Evolutionary conservation across 768 basidiomycete genomes (phyloP), one percentile per base, ranked within the genome.

Genomic region (Tricholoma terreum): DNA sequence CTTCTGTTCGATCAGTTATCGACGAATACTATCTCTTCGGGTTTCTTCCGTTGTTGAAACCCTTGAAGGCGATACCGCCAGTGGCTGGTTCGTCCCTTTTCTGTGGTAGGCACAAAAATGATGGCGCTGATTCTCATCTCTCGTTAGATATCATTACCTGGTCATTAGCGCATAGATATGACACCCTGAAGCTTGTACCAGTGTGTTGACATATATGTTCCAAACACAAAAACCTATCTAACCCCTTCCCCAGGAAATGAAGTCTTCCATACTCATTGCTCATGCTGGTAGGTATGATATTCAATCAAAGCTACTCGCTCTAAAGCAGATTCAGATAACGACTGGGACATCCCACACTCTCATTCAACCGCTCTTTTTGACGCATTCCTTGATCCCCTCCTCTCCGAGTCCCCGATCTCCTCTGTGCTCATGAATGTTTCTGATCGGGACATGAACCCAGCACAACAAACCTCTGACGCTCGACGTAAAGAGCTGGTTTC

Each of bases 361-460:
- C 92, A 94, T 67, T 86, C 92, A 0, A 75, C 78, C 12, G 71
- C 75, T 0, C 80, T 94, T 21, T 92, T 92, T 70, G 79, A 88
- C 27, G 74, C 80, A 0, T 81, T 92, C 56, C 67, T 90, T 12
- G 79, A 82, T 4, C 81, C 82, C 0, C 73, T 82, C 52, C 77
- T 89, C n/a, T 82, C 84, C 3, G 36, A 46, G 35, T 8, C 49
- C n/a, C n/a, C n/a, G n/a, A n/a, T n/a, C n/a, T n/a, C n/a, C 30
- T 42, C 52, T 15, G 27, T 31, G 7, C 43, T 54, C 38, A 31
- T 43, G 27, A 54, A 43, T 11, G 8, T 31, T 7, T 54, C 52
- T 31, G 75, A 82, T 35, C 82, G 81, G 76, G 65, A 68, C 21
- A 70, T 73, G 5, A 75, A 79, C 60, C 70, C 70, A 17, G 59